These are phyloP conservation scores for Arthromyces matolae DNA, from an alignment of 768 basidiomycete species.

Conservation along the genomic window DNA sequence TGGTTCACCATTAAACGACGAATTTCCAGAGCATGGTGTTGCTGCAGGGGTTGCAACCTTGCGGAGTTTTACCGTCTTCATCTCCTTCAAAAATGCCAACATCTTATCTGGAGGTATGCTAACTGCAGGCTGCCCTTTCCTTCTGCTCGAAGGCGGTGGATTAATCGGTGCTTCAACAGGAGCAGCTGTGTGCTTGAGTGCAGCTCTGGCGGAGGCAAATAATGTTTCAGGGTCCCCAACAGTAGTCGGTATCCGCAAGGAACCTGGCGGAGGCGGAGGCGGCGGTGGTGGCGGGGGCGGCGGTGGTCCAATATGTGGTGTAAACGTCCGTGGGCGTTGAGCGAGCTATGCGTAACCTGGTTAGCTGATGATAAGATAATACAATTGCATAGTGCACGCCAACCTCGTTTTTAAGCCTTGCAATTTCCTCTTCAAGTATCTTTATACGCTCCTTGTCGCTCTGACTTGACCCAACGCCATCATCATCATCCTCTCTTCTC, in stretches of 20 bases:
- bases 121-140: conserved; percentile 60
- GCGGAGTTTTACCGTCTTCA: conserved; percentile 69
- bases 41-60: conserved; percentile 40
- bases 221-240: conserved; percentile 30
- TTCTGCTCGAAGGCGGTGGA: conserved; percentile 32
- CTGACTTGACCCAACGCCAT: conserved; percentile 31
- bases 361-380: neutral
- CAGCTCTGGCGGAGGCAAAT: conserved; percentile 61
- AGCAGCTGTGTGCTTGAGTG: conserved; percentile 51
- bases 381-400: conserved; percentile 1
- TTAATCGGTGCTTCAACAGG: conserved; percentile 73
- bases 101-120: conserved; percentile 80
- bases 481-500: conserved; percentile 38
- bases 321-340: conserved; percentile 5
- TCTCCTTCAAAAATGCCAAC: conserved; percentile 76
- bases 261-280: conserved; percentile 34
- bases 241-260: conserved; percentile 26
- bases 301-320: conserved; percentile 24
- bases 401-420: conserved; percentile 55
- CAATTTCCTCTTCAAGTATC: conserved; percentile 64
- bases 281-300: conserved; percentile 45
- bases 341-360: neutral
- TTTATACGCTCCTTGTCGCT: conserved; percentile 62
- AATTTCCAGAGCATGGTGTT: conserved; percentile 1
- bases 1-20: conserved; percentile 3